phyloP scores from a whole-genome alignment of 345 rosid species.

The Pseudoturritis turrita region DNA sequence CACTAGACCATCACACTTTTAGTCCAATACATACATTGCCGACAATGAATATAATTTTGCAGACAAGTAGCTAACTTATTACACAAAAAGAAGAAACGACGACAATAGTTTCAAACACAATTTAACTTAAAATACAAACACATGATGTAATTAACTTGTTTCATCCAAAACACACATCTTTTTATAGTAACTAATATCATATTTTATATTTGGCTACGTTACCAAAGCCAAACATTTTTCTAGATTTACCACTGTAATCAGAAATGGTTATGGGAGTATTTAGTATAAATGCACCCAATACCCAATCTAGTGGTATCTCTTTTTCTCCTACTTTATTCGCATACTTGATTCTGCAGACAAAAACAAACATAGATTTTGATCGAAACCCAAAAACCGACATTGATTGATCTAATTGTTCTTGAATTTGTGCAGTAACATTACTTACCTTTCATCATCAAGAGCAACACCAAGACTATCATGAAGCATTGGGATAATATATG shows the following conservation, averaged over 20 bases:
- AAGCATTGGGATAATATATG: conserved; percentile 76
- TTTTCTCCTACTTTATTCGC: conserved; percentile 45
- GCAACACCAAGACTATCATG: conserved; percentile 83
- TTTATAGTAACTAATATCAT: neutral
- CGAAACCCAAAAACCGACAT: neutral
- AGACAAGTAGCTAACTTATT: neutral
- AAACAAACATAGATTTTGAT: neutral
- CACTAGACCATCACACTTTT: no score
- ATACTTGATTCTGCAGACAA: conserved; percentile 44
- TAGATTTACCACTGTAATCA: neutral
- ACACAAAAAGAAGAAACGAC: neutral
- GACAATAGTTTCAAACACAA: neutral
- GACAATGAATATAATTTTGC: neutral
- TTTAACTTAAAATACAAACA: neutral
- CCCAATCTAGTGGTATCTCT: conserved; percentile 73
- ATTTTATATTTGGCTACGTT: neutral
- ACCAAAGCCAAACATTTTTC: neutral
- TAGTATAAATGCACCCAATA: conserved; percentile 78
- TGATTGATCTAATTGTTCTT: neutral
- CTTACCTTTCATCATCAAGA: conserved; percentile 58
- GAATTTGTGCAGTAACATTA: neutral
- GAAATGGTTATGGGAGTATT: conserved; percentile 25
- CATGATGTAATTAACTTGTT: neutral
- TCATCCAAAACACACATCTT: neutral
- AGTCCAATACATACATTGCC: neutral